Evolutionary conservation across 352 stramenopile species (phyloP).

Genomic region (Phytophthora macrochlamydospora): DNA sequence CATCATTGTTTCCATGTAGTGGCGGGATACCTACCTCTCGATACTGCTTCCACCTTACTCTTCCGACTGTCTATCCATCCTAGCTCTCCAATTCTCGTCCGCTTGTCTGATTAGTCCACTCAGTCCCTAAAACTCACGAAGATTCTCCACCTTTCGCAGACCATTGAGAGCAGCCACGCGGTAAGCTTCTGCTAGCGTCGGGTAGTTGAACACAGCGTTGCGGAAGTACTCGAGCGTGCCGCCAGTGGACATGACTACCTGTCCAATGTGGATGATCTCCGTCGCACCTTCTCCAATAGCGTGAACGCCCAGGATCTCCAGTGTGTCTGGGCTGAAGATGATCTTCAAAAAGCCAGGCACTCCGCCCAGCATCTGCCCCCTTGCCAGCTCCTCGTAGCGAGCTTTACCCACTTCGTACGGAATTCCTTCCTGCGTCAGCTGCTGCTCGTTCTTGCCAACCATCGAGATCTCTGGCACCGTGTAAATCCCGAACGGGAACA

Average conservation of each 20-base stretch:
- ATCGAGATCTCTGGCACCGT: conserved; percentile 90
- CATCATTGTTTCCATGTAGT: neutral
- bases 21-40: neutral
- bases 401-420: conserved; percentile 82
- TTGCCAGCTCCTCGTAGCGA: conserved; percentile 85
- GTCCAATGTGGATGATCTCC: conserved; percentile 92
- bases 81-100: neutral
- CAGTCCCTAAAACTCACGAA: conserved; percentile 46
- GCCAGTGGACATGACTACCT: conserved; percentile 86
- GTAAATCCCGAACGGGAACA: conserved; percentile 90
- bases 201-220: conserved; percentile 93
- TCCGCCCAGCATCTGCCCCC: conserved; percentile 85
- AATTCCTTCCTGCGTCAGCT: conserved; percentile 76
- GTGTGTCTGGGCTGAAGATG: conserved; percentile 80
- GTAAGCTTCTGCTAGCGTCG: conserved; percentile 89
- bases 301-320: conserved; percentile 81
- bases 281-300: conserved; percentile 86
- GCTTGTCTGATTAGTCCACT: neutral
- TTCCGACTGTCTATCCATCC: conserved; percentile 18
- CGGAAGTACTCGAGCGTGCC: conserved; percentile 91
- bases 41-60: neutral
- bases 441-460: conserved; percentile 90
- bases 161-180: conserved; percentile 81
- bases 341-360: conserved; percentile 85
- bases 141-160: conserved; percentile 69